Conservation (phyloP, 805 yeast species). For the Suhomyces emberorum region DNA sequence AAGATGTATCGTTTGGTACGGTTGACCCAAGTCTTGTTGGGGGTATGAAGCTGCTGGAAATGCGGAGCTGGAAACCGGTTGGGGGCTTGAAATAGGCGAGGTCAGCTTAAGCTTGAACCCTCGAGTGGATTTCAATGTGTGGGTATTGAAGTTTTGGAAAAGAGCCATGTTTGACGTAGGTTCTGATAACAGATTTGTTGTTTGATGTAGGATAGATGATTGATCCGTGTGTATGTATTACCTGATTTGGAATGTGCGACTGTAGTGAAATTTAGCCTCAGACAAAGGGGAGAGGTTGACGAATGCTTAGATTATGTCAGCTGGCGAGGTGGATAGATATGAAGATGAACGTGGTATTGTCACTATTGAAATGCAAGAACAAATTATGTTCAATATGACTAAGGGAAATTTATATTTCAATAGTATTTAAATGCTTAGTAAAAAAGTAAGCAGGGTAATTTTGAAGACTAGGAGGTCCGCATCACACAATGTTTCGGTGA, state of each 20-base stretch:
- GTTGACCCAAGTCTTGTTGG: slow-evolving; percentile 12
- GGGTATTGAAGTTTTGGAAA: slow-evolving; percentile 44
- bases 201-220: neutral
- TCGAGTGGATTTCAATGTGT: slow-evolving; percentile 39
- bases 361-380: too few species aligned
- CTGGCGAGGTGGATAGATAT: too few species aligned
- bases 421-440: too few species aligned
- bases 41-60: slow-evolving; percentile 28
- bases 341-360: too few species aligned
- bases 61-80: slow-evolving; percentile 32
- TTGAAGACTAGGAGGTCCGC: too few species aligned
- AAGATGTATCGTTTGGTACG: slow-evolving; percentile 31
- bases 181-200: neutral
- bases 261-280: too few species aligned
- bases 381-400: too few species aligned
- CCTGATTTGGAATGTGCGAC: neutral
- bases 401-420: too few species aligned
- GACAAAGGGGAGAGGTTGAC: too few species aligned
- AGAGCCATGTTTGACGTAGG: slow-evolving; percentile 38
- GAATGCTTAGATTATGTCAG: too few species aligned
- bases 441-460: too few species aligned
- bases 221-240: neutral
- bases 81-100: slow-evolving; percentile 40
- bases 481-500: too few species aligned
- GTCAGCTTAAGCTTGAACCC: slow-evolving; percentile 42